Conservation (phyloP, 1,284 basidiomycete species). For the Xerocomus alliaceus region DNA sequence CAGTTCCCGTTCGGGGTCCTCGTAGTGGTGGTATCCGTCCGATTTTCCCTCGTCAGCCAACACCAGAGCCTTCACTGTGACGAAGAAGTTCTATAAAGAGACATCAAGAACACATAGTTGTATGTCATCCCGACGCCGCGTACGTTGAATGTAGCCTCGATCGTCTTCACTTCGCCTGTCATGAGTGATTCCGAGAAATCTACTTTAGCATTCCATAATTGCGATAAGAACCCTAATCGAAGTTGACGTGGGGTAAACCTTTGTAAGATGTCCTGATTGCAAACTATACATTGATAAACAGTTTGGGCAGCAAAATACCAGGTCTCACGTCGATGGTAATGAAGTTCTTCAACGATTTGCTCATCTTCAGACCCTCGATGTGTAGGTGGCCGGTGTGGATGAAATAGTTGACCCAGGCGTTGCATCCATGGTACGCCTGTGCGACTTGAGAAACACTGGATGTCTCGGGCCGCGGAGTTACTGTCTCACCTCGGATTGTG, state of each 20-base stretch:
- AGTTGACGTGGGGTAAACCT: conserved; percentile 89
- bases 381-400: conserved; percentile 98
- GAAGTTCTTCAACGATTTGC: conserved; percentile 99
- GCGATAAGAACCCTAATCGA: conserved; percentile 91
- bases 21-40: conserved; percentile 69
- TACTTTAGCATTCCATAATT: conserved; percentile 91
- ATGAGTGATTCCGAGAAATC: conserved; percentile 94
- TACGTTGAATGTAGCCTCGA: conserved; percentile 90
- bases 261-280: conserved; percentile 82
- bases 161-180: conserved; percentile 86
- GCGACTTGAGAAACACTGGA: conserved; percentile 17
- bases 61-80: conserved; percentile 83
- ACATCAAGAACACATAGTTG: conserved; percentile 7
- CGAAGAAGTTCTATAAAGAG: conserved; percentile 91
- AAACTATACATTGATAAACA: conserved; percentile 8
- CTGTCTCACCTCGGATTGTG: conserved; percentile 86
- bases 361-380: conserved; percentile 99
- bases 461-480: conserved; percentile 9
- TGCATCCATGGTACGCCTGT: conserved; percentile 91
- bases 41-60: conserved; percentile 54
- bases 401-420: conserved; percentile 99
- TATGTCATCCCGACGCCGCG: conserved; percentile 32
- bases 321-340: conserved; percentile 93
- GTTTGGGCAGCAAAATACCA: conserved; percentile 3
- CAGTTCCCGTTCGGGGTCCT: conserved; percentile 70